Conservation (phyloP, 257 asterid species). For the Solanum rostratum region DNA sequence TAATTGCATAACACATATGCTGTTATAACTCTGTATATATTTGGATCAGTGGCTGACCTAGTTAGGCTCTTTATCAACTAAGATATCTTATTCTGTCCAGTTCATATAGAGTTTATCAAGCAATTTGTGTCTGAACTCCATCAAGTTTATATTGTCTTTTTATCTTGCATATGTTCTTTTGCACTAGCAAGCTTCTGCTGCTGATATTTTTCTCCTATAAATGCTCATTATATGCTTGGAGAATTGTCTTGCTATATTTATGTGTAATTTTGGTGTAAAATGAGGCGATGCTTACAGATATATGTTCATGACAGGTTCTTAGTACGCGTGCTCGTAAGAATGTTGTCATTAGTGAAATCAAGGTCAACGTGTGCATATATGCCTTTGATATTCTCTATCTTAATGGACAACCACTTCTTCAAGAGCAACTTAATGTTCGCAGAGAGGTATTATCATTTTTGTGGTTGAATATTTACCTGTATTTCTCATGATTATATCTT, state of each 20-base stretch:
- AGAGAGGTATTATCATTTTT: conserved; percentile 55
- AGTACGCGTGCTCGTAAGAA: conserved; percentile 89
- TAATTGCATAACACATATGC: not conserved
- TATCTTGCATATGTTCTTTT: not conserved
- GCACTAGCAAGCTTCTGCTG: not conserved
- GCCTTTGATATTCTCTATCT: conserved; percentile 87
- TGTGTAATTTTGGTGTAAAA: not conserved
- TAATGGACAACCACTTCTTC: conserved; percentile 75
- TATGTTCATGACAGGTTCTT: conserved; percentile 46
- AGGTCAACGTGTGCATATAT: conserved; percentile 82
- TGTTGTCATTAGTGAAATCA: conserved; percentile 63
- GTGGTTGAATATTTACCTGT: not conserved
- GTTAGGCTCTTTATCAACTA: not conserved
- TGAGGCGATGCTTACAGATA: conserved; percentile 1
- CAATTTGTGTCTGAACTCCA: not conserved
- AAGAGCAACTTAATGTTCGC: conserved; percentile 73
- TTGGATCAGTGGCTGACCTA: not conserved
- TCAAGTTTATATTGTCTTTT: not conserved
- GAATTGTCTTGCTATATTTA: not conserved
- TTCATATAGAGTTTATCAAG: not conserved
- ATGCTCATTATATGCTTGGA: not conserved
- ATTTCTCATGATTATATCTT: not conserved
- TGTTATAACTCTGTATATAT: not conserved
- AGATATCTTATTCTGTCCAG: not conserved
- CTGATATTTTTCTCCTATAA: not conserved